Conservation (phyloP, 495 filamentous ascomycete genomes). For the Achaetomiella virescens region DNA sequence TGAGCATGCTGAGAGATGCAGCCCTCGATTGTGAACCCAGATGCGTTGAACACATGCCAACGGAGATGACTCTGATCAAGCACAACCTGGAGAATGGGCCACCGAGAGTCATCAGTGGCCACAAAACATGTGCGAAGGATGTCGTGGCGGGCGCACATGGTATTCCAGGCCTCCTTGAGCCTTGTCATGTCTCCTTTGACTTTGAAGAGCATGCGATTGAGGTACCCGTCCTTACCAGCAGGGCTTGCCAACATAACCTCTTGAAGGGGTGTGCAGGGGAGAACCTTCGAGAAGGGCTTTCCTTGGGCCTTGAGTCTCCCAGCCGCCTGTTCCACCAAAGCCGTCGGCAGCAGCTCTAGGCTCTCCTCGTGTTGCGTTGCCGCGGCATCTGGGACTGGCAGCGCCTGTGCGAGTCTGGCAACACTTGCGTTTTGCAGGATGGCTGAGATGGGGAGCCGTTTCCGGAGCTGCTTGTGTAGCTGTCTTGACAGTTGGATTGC, state of each 20-base stretch:
- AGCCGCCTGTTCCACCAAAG: slow-evolving; percentile 29
- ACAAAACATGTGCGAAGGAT: slow-evolving; percentile 61
- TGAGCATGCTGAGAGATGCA: slow-evolving; percentile 20
- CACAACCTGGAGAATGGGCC: slow-evolving; percentile 56
- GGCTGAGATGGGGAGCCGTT: slow-evolving; percentile 50
- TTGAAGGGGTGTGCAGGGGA: slow-evolving; percentile 77
- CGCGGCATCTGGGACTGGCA: slow-evolving; percentile 6
- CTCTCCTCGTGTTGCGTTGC: not conserved
- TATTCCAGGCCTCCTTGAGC: slow-evolving; percentile 42
- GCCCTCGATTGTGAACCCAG: slow-evolving; percentile 16
- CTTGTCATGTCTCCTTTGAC: slow-evolving; percentile 17
- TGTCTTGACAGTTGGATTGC: slow-evolving; percentile 59
- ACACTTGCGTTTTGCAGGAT: slow-evolving; percentile 59
- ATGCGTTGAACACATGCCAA: slow-evolving; percentile 29
- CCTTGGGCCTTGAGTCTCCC: slow-evolving; percentile 30
- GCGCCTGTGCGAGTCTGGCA: slow-evolving; percentile 43
- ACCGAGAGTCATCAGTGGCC: slow-evolving; percentile 41
- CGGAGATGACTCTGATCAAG: slow-evolving; percentile 28
- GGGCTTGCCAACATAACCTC: slow-evolving; percentile 69
- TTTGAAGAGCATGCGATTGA: slow-evolving; percentile 40
- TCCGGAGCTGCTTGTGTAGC: slow-evolving; percentile 38
- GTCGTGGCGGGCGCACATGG: slow-evolving; percentile 49
- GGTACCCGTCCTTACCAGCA: slow-evolving; percentile 31
- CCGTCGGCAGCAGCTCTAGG: slow-evolving; percentile 32
- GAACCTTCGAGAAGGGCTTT: slow-evolving; percentile 43